Evolutionary conservation across 2,329 filamentous ascomycete species (phyloP), one percentile per base, ranked within the genome.

Genomic region (Aspergillus fumigatiaffinis): DNA sequence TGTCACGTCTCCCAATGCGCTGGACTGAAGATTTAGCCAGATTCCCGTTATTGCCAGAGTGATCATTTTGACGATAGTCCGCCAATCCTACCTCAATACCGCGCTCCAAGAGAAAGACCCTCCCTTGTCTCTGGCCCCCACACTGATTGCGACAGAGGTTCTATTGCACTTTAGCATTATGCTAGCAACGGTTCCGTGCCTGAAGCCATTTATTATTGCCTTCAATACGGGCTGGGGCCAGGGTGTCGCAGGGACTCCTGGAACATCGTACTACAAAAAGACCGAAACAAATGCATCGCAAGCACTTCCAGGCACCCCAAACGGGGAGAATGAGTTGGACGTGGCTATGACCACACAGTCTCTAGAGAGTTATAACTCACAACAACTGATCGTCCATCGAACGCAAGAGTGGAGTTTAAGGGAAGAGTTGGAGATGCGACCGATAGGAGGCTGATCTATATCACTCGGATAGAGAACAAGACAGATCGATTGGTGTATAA

Each of bases 161-260:
- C 66, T 78, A 42, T 66, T 78, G 25, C 71, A 74, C 32, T 76
- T 72, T 63, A 73, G 74, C 17, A 67, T 79, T 26, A 76, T 76
- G 57, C 66, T 73, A 0, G 73, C 73, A 42, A 79, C 76, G 0
- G 66, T 78, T 14, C 74, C 75, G 3, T 76, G 76, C 25, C 66
- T 76, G 29, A 76, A 76, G 56, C 70, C 73, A 4, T 77, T 77
- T 55, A 73, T 76, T 14, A 68, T 73, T 28, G 69, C 68, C 50
- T 76, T 77, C 66, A 74, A 73, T 57, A 75, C 73, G 17, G 71
- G 75, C n/a, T 77, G 64, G 64, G 64, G 63, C 8, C 64, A 63
- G 46, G 64, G 63, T 1, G 32, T 35, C 3, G 32, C 32, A 17
- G 32, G 12, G 32, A 17, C 32, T 35, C 32, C 32, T 1, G 14